Evolutionary conservation across 2,329 filamentous ascomycete genomes (phyloP), one percentile per base, ranked within the genome.

Genomic region (Westerdykella sp.): DNA sequence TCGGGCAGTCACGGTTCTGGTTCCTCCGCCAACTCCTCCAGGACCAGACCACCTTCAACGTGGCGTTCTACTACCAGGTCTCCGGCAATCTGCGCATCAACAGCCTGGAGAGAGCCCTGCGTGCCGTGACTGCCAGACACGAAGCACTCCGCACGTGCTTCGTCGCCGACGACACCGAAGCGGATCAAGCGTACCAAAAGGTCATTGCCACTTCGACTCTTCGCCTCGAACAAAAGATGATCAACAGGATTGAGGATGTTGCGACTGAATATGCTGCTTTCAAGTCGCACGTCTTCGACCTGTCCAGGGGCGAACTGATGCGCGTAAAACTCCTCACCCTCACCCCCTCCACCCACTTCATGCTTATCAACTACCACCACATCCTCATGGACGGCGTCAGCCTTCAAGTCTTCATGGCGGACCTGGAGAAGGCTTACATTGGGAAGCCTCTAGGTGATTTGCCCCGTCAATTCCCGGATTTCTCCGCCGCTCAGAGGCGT

Each of bases 321-420:
- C 53, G 59, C 5, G 49, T 71, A 3, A 41, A 53, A 3, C 53
- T 74, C 1, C 53, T 75, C 4, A 55, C 67, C 0, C 53, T 60
- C 10, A 62, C 60, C 0, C 46, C 55, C 1, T 57, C 55, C 0
- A 41, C 47, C 1, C 69, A 74, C 44, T 69, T 60, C 48, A 45
- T 77, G 3, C 32, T 79, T 0, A 37, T 78, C 5, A 59, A 59
- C 1, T 66, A 63, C 37, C 74, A 77, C 45, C 74, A 78, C 49
- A 76, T 79, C 31, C 57, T 65, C 28, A 68, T 78, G 63, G 76
- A 79, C 47, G 73, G 70, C 1, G 46, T 69, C 31, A 73, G 72
- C 36, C 67, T 67, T 3, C 49, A 70, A 9, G 48, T 76, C 2
- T 58, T 79, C 14, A 43, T 74, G 11, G 22, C 46, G 0, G 73